Evolutionary conservation across 176 grass and related monocot species (phyloP), one percentile per base, ranked within the genome.

Genomic region (Cymbopogon citratus): DNA sequence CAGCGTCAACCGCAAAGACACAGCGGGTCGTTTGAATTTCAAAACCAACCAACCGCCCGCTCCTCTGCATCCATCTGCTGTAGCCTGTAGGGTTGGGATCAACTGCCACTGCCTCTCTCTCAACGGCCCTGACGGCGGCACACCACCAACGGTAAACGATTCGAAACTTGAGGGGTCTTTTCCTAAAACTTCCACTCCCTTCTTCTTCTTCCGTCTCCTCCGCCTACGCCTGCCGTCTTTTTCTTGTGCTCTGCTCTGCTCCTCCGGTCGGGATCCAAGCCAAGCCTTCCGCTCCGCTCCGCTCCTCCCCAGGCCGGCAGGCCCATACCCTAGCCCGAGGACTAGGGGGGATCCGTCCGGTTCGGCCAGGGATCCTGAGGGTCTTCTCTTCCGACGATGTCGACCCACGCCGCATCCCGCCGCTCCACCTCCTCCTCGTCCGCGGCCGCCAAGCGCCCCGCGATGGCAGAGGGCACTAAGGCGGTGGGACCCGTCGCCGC

Each of bases 391-490:
- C 10, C 62, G 24, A 28, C 80, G 15, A 89, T 93, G 86, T 91
- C 87, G 52, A 80, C 61, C 72, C 74, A 29, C 74, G 65, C 77
- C 76, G 73, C 74, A 57, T 18, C 46, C 66, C 88, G 75, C 82
- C 87, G 87, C 45, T 51, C n/a, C n/a, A n/a, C 46, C 52, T 77
- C 75, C 3, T 65, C 79, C 14, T 81, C 57, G 59, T 62, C 78
- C 72, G 48, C 87, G 8, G 49, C 76, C 71, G 84, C 84, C 21
- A 94, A 94, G 89, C 87, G 84, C 67, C 89, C 84, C 2, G 86
- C 89, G 14, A 48, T 74, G 90, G 16, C 86, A 46, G 87, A 92
- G 64, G 40, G 11, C 28, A 31, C 80, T 19, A 90, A 80, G 80
- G 39, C 80, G 11, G 69, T 80, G 14, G 88, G 70, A 4, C 38